These are phyloP conservation scores for Saccharomyces hybrid DNA, from an alignment of 1,139 yeast genomes.

Conservation along the genomic window DNA sequence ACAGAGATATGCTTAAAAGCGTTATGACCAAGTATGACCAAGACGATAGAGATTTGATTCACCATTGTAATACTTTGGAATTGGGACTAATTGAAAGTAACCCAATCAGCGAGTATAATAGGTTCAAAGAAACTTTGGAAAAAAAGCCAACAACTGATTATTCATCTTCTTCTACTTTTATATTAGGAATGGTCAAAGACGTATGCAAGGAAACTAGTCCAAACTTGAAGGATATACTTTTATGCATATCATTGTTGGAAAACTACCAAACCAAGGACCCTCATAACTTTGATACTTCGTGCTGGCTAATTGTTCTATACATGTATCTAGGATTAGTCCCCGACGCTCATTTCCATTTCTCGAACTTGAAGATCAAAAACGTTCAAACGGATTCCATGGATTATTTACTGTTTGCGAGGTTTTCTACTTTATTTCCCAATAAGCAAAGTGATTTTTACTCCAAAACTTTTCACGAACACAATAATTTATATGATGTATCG, in stretches of 20 bases:
- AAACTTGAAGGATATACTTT: slow-evolving; percentile 10
- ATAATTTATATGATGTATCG: slow-evolving; percentile 19
- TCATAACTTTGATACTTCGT: slow-evolving; percentile 25
- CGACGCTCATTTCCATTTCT: slow-evolving; percentile 42
- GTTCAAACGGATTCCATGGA: slow-evolving; percentile 73
- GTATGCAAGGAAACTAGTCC: slow-evolving; percentile 9
- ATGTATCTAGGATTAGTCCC: slow-evolving; percentile 49
- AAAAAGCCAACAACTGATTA: slow-evolving; percentile 26
- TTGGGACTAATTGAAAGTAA: slow-evolving; percentile 6
- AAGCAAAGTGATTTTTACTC: slow-evolving; percentile 22
- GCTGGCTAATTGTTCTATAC: slow-evolving; percentile 64
- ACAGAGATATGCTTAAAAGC: slow-evolving; percentile 5
- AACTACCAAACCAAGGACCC: slow-evolving; percentile 27
- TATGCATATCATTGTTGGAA: slow-evolving; percentile 23
- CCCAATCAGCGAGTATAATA: slow-evolving; percentile 12
- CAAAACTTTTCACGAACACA: slow-evolving; percentile 11
- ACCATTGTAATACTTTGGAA: slow-evolving; percentile 22
- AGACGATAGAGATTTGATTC: slow-evolving; percentile 13
- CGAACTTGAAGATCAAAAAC: slow-evolving; percentile 59
- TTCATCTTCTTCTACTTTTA: slow-evolving; percentile 23
- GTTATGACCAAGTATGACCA: slow-evolving; percentile 8
- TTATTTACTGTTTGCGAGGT: slow-evolving; percentile 46
- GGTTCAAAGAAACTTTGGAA: slow-evolving; percentile 15
- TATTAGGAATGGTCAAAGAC: slow-evolving; percentile 20
- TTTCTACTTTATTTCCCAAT: slow-evolving; percentile 37